phyloP scores from a whole-genome alignment of 2,329 filamentous ascomycete genomes.

The Alternaria sp. region DNA sequence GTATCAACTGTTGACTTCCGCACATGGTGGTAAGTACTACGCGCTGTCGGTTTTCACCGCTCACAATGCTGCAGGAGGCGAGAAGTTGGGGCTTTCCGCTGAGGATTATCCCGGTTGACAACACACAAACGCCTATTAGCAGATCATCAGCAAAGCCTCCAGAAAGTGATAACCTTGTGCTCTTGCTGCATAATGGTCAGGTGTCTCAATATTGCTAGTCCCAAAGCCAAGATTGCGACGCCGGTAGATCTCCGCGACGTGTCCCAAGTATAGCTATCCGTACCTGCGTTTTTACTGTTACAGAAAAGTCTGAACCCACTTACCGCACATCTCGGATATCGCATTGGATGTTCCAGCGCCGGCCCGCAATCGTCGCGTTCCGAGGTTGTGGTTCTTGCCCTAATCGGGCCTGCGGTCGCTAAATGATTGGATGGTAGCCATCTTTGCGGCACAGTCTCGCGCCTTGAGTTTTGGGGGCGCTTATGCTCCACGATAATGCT shows the following conservation, averaged over 20 bases:
- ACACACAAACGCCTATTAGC: background rate
- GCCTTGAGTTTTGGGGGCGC: constrained; percentile 10
- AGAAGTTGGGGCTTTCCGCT: constrained; percentile 41
- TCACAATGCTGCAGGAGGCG: constrained; percentile 35
- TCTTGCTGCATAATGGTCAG: background rate
- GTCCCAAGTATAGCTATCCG: constrained; percentile 5
- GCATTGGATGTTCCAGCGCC: background rate
- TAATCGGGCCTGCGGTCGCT: constrained; percentile 6
- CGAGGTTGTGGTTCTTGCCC: background rate
- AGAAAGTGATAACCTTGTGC: background rate
- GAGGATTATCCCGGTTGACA: background rate
- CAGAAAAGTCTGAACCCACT: background rate
- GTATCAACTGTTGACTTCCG: constrained; percentile 76
- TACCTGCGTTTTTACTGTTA: background rate
- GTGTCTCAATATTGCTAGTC: background rate
- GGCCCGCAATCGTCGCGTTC: background rate
- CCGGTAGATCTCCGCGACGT: background rate
- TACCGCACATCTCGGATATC: background rate
- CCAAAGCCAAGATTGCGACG: background rate
- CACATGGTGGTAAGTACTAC: constrained; percentile 72
- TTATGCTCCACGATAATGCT: background rate
- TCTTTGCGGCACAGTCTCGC: constrained; percentile 11
- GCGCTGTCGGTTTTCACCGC: background rate
- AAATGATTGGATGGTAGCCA: constrained; percentile 5
- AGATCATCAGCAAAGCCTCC: background rate